Evolutionary conservation across 2,329 filamentous ascomycete genomes (phyloP).

Genomic region (Nothomitra cinnamomea): DNA sequence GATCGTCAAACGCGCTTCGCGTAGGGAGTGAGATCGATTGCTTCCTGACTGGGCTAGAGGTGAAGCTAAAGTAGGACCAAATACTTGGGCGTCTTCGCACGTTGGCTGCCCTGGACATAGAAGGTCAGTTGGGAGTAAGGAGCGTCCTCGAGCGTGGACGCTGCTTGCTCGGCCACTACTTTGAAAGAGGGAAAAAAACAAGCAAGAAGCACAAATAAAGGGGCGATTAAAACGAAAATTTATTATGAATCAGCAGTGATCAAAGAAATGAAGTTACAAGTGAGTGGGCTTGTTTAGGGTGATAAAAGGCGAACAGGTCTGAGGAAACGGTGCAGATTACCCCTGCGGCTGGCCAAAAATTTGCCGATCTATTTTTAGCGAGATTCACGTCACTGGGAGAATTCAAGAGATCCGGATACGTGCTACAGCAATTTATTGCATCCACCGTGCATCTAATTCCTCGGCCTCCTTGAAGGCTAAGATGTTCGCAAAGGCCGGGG

Average conservation of each 20-base stretch:
- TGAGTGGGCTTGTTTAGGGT: not conserved
- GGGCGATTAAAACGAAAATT: not conserved
- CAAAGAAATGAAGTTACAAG: not conserved
- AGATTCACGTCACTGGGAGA: no score
- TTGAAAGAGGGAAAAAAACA: not conserved
- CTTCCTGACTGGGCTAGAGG: conserved; percentile 26
- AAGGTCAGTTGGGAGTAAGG: not conserved
- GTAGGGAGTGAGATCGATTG: conserved; percentile 35
- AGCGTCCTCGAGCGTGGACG: not conserved
- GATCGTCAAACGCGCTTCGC: conserved; percentile 23
- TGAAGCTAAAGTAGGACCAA: conserved; percentile 35
- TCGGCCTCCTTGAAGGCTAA: no score
- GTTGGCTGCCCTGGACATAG: conserved; percentile 19
- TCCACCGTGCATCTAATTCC: no score
- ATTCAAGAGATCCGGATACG: no score
- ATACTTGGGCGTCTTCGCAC: conserved; percentile 30
- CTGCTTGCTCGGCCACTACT: not conserved
- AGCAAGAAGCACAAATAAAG: not conserved
- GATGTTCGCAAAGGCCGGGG: no score
- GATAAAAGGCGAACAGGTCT: not conserved
- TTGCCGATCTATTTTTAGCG: no score
- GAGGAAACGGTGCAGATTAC: no score
- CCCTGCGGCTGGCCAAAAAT: no score
- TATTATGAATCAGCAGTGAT: not conserved
- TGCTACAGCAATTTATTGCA: no score